Evolutionary conservation across 2,329 filamentous ascomycete species (phyloP).

Genomic region (Zymoseptoria ardabiliae): DNA sequence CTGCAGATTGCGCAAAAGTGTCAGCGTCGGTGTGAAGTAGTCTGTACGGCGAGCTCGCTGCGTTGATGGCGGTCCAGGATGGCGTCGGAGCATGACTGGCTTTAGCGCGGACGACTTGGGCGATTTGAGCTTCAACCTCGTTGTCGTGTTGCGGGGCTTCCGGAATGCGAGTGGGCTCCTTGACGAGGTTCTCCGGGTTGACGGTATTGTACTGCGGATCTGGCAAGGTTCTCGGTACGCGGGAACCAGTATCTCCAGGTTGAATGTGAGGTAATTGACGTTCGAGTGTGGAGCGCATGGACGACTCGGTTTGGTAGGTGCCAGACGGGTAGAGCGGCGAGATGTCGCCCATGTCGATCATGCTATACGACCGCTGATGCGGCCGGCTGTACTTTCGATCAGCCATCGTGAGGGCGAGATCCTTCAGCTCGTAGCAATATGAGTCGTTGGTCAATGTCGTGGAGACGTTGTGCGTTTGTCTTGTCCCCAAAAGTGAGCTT

Average conservation of each 20-base stretch:
- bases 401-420: not conserved
- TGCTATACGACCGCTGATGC: not conserved
- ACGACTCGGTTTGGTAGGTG: conserved; percentile 4
- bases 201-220: not conserved
- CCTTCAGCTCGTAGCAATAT: not conserved
- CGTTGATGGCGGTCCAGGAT: conserved; percentile 5
- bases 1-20: conserved; percentile 3
- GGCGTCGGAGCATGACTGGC: not conserved
- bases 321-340: conserved; percentile 1
- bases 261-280: not conserved
- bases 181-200: not conserved
- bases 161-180: not conserved
- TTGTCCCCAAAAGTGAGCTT: not conserved
- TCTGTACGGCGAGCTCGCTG: not conserved
- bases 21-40: conserved; percentile 6
- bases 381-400: not conserved
- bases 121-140: not conserved
- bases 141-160: not conserved
- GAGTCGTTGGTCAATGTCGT: not conserved
- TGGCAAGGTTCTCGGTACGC: not conserved
- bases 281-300: conserved; percentile 1
- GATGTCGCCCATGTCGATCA: conserved; percentile 6
- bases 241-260: not conserved
- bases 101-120: not conserved
- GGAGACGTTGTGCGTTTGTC: not conserved